phyloP scores from a whole-genome alignment of 208 protist genomes.

The Crithidia mellificae region DNA sequence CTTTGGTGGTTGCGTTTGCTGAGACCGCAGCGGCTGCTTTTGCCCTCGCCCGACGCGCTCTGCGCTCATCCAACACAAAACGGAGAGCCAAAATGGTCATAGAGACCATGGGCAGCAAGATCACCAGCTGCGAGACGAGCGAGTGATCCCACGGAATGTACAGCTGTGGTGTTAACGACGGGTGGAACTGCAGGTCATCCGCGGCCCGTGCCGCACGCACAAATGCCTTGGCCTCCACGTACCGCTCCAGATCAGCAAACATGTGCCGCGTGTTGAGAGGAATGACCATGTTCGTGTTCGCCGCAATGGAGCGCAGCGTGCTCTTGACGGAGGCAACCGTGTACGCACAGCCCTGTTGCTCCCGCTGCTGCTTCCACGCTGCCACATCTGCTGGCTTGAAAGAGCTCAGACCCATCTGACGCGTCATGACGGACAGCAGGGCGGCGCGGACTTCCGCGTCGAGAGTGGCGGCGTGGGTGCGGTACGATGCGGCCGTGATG shows the following conservation, averaged over 20 bases:
- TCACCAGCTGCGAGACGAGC: slow-evolving; percentile 55
- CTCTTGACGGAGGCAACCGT: slow-evolving; percentile 45
- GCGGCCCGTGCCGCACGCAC: slow-evolving; percentile 58
- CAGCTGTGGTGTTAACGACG: slow-evolving; percentile 70
- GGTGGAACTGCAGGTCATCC: slow-evolving; percentile 77
- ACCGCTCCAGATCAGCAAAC: slow-evolving; percentile 31
- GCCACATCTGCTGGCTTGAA: slow-evolving; percentile 46
- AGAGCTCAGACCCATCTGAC: slow-evolving; percentile 37
- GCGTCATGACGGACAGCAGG: slow-evolving; percentile 52
- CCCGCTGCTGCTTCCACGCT: slow-evolving; percentile 41
- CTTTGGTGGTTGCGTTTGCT: background rate
- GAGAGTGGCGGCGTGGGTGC: slow-evolving; percentile 16
- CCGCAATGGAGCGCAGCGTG: slow-evolving; percentile 37
- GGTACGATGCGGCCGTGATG: slow-evolving; percentile 19
- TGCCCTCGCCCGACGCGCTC: background rate
- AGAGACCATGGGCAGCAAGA: slow-evolving; percentile 59
- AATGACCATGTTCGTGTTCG: slow-evolving; percentile 58
- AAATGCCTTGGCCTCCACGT: slow-evolving; percentile 33
- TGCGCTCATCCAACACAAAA: slow-evolving; percentile 28
- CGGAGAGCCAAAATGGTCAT: slow-evolving; percentile 42
- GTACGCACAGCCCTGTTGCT: slow-evolving; percentile 56
- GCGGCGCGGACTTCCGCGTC: slow-evolving; percentile 42
- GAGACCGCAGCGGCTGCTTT: no score
- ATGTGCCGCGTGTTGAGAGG: slow-evolving; percentile 37
- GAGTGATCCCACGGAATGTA: slow-evolving; percentile 80